These are phyloP conservation scores for Pterocarpus santalinus DNA, from an alignment of 306 rosid genomes.

Conservation along the genomic window DNA sequence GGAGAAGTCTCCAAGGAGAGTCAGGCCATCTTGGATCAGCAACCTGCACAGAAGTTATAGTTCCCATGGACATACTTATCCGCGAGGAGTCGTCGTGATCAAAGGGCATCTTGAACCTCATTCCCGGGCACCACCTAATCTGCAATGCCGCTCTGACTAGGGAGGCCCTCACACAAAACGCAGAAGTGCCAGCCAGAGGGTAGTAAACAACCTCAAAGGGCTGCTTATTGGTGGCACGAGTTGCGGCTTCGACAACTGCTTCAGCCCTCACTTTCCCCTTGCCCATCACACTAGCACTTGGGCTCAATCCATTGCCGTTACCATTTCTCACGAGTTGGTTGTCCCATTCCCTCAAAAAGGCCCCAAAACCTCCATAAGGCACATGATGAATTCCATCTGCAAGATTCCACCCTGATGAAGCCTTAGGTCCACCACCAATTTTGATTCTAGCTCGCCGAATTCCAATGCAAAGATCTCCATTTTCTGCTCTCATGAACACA, in stretches of 20 bases:
- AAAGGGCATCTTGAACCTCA: constrained; percentile 97
- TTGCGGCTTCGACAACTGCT: constrained; percentile 78
- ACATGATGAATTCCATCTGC: constrained; percentile 65
- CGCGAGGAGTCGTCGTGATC: constrained; percentile 91
- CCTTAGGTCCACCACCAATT: constrained; percentile 72
- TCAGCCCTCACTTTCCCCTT: constrained; percentile 78
- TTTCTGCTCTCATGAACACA: constrained; percentile 84
- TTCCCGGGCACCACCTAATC: constrained; percentile 86
- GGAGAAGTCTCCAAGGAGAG: constrained; percentile 97
- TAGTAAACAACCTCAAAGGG: constrained; percentile 89
- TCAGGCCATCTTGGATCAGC: constrained; percentile 91
- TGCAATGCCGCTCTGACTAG: constrained; percentile 71
- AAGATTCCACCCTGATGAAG: constrained; percentile 80
- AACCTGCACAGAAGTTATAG: constrained; percentile 78
- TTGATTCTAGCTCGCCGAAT: constrained; percentile 71
- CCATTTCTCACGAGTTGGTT: constrained; percentile 58
- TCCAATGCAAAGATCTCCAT: constrained; percentile 88
- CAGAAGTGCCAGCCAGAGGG: constrained; percentile 89
- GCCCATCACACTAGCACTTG: constrained; percentile 56
- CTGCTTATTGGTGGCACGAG: constrained; percentile 73
- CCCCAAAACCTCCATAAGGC: constrained; percentile 69
- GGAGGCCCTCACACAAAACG: constrained; percentile 85
- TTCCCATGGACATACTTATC: constrained; percentile 88
- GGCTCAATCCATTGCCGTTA: constrained; percentile 54
- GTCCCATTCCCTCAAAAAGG: constrained; percentile 67